These are phyloP conservation scores for Thermothielavioides terrestris DNA, from an alignment of 495 filamentous ascomycete species.

Conservation along the genomic window DNA sequence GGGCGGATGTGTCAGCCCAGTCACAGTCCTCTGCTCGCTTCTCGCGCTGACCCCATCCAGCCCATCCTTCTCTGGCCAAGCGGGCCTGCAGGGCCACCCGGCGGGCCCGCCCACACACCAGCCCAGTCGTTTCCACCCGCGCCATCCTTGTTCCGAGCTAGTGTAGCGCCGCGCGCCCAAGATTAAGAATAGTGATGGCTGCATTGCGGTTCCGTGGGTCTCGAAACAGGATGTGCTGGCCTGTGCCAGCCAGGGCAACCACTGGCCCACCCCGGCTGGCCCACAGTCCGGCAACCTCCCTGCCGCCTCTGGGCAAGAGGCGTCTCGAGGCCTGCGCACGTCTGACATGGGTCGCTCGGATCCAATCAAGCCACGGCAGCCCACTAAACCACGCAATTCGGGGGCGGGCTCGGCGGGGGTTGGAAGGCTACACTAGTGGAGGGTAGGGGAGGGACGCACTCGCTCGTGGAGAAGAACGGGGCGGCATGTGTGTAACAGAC, in stretches of 20 bases:
- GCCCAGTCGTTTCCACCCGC: conserved; percentile 7
- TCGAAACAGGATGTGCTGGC: conserved; percentile 22
- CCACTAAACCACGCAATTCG: conserved; percentile 25
- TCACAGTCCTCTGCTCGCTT: conserved; percentile 23
- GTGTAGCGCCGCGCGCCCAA: conserved; percentile 22
- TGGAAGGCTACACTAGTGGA: no score
- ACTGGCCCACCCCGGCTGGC: neutral
- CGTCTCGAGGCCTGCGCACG: conserved; percentile 10
- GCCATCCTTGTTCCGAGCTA: conserved; percentile 19
- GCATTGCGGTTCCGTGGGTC: conserved; percentile 23
- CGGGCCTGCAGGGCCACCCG: conserved; percentile 9
- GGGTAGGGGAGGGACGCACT: neutral
- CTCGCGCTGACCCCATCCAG: conserved; percentile 18
- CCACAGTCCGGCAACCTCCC: conserved; percentile 6
- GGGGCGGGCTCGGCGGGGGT: conserved; percentile 17
- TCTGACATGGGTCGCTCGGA: conserved; percentile 23
- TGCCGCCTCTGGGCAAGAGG: conserved; percentile 11
- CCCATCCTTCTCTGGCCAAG: conserved; percentile 17
- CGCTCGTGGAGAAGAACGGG: conserved; percentile 17
- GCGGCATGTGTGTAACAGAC: conserved; percentile 24
- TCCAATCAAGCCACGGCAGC: conserved; percentile 25
- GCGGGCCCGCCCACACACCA: conserved; percentile 9
- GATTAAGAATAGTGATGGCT: conserved; percentile 30
- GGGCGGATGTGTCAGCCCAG: conserved; percentile 29
- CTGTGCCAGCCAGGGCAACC: conserved; percentile 13